Evolutionary conservation across 2,329 filamentous ascomycete species (phyloP).

Genomic region (Zasmidium cellare): DNA sequence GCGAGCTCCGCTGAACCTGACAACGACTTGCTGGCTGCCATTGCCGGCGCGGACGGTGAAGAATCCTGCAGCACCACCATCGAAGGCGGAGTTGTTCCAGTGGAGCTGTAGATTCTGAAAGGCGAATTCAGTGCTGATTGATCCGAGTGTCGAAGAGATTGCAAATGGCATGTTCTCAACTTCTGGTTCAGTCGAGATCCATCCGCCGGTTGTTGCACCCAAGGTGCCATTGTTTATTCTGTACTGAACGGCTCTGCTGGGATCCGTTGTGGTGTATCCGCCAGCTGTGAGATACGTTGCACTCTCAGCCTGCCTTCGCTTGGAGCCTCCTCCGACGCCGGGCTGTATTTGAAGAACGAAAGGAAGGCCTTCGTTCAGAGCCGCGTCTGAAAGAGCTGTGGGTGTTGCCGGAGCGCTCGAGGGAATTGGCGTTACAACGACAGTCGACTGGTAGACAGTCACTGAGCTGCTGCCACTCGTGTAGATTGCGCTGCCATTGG

Average conservation of each 20-base stretch:
- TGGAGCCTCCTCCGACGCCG: slow-evolving; percentile 3
- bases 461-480: slow-evolving; percentile 20
- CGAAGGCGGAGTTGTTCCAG: slow-evolving; percentile 36
- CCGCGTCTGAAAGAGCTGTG: slow-evolving; percentile 27
- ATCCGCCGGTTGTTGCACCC: slow-evolving; percentile 21
- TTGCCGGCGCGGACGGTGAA: slow-evolving; percentile 30
- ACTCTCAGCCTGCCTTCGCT: slow-evolving; percentile 24
- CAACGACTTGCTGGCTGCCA: slow-evolving; percentile 31
- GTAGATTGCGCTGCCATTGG: slow-evolving; percentile 8
- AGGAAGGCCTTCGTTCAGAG: slow-evolving; percentile 31
- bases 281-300: slow-evolving; percentile 31
- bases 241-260: slow-evolving; percentile 31
- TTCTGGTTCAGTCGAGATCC: slow-evolving; percentile 26
- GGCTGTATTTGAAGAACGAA: slow-evolving; percentile 33
- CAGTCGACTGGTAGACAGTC: slow-evolving; percentile 31
- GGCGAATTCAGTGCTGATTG: slow-evolving; percentile 33
- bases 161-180: slow-evolving; percentile 30
- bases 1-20: slow-evolving; percentile 29
- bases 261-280: slow-evolving; percentile 36
- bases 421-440: slow-evolving; percentile 26
- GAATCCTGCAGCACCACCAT: slow-evolving; percentile 32
- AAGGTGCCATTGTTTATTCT: slow-evolving; percentile 31
- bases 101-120: slow-evolving; percentile 27
- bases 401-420: slow-evolving; percentile 9
- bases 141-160: slow-evolving; percentile 18